A percentile compares a stretch with the other conserved stretches of the same genome.
Evolutionary conservation across 2,329 filamentous ascomycete species (phyloP).

Genomic region (Trichoderma harzianum): DNA sequence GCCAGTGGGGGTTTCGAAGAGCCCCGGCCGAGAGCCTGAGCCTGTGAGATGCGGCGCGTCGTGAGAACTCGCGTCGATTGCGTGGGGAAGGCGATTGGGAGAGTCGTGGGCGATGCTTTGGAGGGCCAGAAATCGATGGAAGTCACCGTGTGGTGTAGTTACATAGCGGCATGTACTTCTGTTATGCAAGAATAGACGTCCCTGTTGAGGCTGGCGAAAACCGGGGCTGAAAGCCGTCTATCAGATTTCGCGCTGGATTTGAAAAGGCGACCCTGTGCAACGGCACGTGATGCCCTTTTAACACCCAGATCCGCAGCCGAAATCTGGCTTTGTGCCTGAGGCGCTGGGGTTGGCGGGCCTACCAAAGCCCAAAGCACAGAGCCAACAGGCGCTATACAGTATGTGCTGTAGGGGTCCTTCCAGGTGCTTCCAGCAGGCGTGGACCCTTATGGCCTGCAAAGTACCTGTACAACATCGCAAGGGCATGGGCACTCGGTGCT

Average conservation of each 20-base stretch:
- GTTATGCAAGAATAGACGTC: slow-evolving; percentile 27
- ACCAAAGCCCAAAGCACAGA: background rate
- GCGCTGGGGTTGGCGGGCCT: background rate
- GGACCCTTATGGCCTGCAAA: slow-evolving; percentile 1
- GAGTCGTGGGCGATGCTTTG: slow-evolving; percentile 10
- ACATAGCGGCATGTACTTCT: slow-evolving; percentile 34
- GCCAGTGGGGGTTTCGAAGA: slow-evolving; percentile 28
- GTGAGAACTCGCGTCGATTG: slow-evolving; percentile 11
- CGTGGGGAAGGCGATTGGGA: slow-evolving; percentile 7
- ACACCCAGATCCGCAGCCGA: background rate
- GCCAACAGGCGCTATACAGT: background rate
- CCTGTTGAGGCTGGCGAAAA: slow-evolving; percentile 24
- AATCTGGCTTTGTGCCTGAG: background rate
- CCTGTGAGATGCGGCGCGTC: slow-evolving; percentile 2
- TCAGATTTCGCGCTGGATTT: slow-evolving; percentile 17
- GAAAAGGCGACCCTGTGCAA: slow-evolving; percentile 1
- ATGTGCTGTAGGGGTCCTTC: background rate
- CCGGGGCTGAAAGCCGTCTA: slow-evolving; percentile 15
- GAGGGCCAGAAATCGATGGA: slow-evolving; percentile 23
- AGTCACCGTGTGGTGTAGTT: slow-evolving; percentile 35
- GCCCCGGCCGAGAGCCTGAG: slow-evolving; percentile 7
- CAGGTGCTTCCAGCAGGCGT: background rate
- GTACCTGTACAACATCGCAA: background rate
- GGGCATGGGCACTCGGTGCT: background rate
- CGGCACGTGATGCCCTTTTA: slow-evolving; percentile 17